phyloP scores from a whole-genome alignment of 2,329 filamentous ascomycete species.

The Aspergillus persii region DNA sequence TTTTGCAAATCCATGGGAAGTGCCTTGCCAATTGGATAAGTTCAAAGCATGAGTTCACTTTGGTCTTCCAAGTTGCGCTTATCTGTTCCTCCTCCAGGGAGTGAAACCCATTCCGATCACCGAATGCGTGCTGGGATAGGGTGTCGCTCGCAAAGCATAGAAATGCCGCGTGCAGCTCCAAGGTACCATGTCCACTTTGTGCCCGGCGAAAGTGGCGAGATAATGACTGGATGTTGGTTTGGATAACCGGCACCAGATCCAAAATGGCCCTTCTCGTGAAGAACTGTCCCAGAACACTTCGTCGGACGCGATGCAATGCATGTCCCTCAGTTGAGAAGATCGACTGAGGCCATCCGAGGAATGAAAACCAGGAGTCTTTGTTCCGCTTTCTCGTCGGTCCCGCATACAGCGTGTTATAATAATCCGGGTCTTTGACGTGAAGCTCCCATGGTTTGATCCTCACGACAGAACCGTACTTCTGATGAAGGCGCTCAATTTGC shows the following conservation, averaged over 20 bases:
- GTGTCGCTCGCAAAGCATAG: constrained; percentile 11
- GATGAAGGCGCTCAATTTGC: constrained; percentile 1
- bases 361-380: constrained; percentile 13
- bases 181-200: neutral
- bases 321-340: constrained; percentile 8
- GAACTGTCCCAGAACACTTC: constrained; percentile 10
- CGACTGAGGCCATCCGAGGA: constrained; percentile 1
- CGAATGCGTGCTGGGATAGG: constrained; percentile 15
- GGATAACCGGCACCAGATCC: constrained; percentile 7
- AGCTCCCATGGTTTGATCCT: constrained; percentile 6
- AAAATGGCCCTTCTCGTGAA: constrained; percentile 9
- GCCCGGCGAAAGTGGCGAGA: constrained; percentile 9
- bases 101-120: constrained; percentile 1
- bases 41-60: constrained; percentile 9
- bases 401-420: constrained; percentile 16
- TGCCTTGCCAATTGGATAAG: constrained; percentile 6
- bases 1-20: neutral
- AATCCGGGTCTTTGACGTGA: constrained; percentile 7
- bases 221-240: constrained; percentile 4
- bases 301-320: constrained; percentile 4
- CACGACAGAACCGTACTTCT: constrained; percentile 2
- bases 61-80: constrained; percentile 10
- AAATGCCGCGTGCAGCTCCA: constrained; percentile 15
- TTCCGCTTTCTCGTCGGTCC: constrained; percentile 12
- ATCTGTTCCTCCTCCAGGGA: constrained; percentile 4